phyloP scores from a whole-genome alignment of 2,329 filamentous ascomycete species.

The Exutisphaerella laricina region DNA sequence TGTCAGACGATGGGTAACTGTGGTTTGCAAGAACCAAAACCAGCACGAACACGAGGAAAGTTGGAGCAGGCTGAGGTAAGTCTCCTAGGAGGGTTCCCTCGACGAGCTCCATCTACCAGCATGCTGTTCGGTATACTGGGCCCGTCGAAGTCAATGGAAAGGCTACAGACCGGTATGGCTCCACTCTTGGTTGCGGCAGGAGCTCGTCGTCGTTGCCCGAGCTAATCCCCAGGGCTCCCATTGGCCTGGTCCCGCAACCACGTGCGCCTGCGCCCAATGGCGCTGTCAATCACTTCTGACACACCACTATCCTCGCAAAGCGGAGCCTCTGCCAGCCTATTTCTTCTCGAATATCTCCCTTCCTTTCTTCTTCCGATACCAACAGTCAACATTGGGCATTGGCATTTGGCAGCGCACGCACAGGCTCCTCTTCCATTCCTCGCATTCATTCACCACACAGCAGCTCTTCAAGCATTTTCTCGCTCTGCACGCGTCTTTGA shows the following conservation, averaged over 20 bases:
- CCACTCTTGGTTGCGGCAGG: background rate
- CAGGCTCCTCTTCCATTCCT: background rate
- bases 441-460: slow-evolving; percentile 1
- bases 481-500: background rate
- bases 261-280: background rate
- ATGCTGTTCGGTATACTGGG: background rate
- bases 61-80: background rate
- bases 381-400: background rate
- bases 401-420: background rate
- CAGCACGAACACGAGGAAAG: background rate
- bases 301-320: too few species aligned
- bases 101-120: slow-evolving; percentile 1
- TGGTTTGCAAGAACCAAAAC: background rate
- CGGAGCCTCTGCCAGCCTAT: background rate
- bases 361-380: background rate
- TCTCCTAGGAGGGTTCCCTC: background rate
- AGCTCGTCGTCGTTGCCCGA: background rate
- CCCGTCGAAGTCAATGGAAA: slow-evolving; percentile 2
- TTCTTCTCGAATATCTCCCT: background rate
- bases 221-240: background rate
- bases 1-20: background rate
- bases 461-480: slow-evolving; percentile 3
- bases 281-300: background rate
- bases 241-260: background rate
- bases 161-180: background rate